Evolutionary conservation across 176 grass and related monocot species (phyloP).

Genomic region (Musa troglodytarum): DNA sequence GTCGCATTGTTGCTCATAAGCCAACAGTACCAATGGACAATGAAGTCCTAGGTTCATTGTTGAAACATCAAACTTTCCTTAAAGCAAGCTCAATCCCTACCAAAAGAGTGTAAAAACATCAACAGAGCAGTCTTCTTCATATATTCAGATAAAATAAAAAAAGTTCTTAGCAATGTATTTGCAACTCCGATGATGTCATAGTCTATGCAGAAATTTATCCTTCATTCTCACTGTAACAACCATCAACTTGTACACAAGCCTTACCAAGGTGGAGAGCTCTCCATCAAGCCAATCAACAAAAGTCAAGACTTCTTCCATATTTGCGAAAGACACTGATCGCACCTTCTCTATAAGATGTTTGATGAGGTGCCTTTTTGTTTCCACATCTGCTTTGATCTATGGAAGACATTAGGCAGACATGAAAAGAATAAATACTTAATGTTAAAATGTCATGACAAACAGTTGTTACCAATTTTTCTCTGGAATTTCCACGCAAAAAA

Average conservation of each 20-base stretch:
- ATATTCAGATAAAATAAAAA: background rate
- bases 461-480: background rate
- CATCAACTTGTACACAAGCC: background rate
- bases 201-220: background rate
- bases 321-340: conserved; percentile 35
- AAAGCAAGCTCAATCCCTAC: background rate
- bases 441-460: background rate
- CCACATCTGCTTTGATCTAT: conserved; percentile 67
- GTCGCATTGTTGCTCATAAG: too few species aligned
- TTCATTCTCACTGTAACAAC: background rate
- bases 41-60: too few species aligned
- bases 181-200: background rate
- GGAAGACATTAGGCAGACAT: conserved; percentile 6
- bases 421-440: background rate
- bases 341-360: conserved; percentile 61
- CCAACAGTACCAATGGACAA: too few species aligned
- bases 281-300: conserved; percentile 64
- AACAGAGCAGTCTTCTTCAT: background rate
- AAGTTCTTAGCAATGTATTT: background rate
- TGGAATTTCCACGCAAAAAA: background rate
- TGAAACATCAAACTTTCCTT: background rate
- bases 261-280: conserved; percentile 43
- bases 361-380: conserved; percentile 70
- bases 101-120: background rate
- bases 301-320: conserved; percentile 34